Evolutionary conservation across 768 basidiomycete species (phyloP).

Genomic region (Leccinellum luteum): DNA sequence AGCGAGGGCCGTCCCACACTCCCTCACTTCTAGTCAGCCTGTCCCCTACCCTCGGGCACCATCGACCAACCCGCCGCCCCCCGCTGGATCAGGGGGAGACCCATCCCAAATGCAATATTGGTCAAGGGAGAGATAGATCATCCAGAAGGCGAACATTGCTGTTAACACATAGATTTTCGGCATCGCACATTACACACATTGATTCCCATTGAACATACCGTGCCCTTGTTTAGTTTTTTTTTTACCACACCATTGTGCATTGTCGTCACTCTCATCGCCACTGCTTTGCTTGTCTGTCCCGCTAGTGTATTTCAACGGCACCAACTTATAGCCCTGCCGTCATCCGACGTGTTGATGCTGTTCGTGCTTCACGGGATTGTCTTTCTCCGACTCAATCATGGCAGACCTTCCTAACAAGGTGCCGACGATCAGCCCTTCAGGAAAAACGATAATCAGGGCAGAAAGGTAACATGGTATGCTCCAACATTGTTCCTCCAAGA

Average conservation of each 20-base stretch:
- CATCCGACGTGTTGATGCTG: not conserved
- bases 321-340: conserved; percentile 12
- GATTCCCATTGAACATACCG: conserved; percentile 2
- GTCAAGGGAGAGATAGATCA: conserved; percentile 20
- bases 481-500: conserved; percentile 1
- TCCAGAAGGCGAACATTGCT: conserved; percentile 8
- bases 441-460: conserved; percentile 17
- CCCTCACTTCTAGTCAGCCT: conserved; percentile 24
- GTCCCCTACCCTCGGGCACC: conserved; percentile 26
- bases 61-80: conserved; percentile 22
- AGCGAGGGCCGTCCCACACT: conserved; percentile 16
- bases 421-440: conserved; percentile 12
- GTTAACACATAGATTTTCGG: conserved; percentile 13
- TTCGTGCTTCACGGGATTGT: conserved; percentile 21
- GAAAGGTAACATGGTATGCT: not conserved
- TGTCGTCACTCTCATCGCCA: conserved; percentile 6
- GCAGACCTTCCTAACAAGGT: conserved; percentile 19
- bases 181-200: conserved; percentile 11
- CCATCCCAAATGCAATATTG: conserved; percentile 30
- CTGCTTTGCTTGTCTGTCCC: conserved; percentile 7
- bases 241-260: conserved; percentile 13
- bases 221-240: not conserved
- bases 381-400: conserved; percentile 4
- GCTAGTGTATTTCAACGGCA: conserved; percentile 18
- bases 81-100: conserved; percentile 27